Percentiles rank a stretch among this genome's conserved stretches.
Evolutionary conservation across 495 filamentous ascomycete species (phyloP).

Genomic region (Penicillium steckii): DNA sequence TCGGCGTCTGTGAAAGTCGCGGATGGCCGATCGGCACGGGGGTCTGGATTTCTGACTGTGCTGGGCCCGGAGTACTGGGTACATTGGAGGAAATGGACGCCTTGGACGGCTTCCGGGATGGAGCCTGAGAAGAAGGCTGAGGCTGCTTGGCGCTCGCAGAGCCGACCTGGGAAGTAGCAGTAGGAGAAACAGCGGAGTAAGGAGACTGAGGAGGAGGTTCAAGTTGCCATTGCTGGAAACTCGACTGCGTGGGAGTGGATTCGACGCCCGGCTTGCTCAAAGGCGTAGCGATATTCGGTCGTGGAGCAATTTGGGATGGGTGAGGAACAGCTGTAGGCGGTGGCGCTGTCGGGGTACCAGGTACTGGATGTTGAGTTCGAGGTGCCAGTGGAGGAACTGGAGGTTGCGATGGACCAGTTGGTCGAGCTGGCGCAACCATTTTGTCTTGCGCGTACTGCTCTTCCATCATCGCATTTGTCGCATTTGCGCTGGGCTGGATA

Average conservation of each 20-base stretch:
- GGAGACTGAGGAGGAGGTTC: slow-evolving; percentile 39
- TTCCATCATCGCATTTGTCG: background rate
- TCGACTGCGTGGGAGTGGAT: slow-evolving; percentile 30
- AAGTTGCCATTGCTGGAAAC: slow-evolving; percentile 44
- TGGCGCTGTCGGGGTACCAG: slow-evolving; percentile 20
- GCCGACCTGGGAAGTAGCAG: slow-evolving; percentile 8
- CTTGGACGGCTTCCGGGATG: slow-evolving; percentile 5
- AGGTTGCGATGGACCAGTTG: slow-evolving; percentile 32
- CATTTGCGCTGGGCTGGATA: background rate
- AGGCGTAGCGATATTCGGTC: slow-evolving; percentile 14
- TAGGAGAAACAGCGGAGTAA: slow-evolving; percentile 30
- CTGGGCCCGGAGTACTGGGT: slow-evolving; percentile 32
- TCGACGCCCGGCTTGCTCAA: slow-evolving; percentile 14
- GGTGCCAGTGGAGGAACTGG: slow-evolving; percentile 31
- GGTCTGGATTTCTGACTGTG: slow-evolving; percentile 20
- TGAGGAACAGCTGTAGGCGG: slow-evolving; percentile 18
- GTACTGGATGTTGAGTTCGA: slow-evolving; percentile 16
- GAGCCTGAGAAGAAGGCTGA: slow-evolving; percentile 13
- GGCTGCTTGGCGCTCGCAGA: slow-evolving; percentile 20
- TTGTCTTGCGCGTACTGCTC: background rate
- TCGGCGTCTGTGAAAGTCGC: slow-evolving; percentile 31
- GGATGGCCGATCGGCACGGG: slow-evolving; percentile 23
- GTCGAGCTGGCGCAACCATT: slow-evolving; percentile 26
- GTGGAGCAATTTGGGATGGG: slow-evolving; percentile 28
- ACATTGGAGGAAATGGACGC: slow-evolving; percentile 14